Evolutionary conservation across 129 eudicot species (phyloP), one percentile per base, ranked within the genome.

Genomic region (Artemisia tridentata): DNA sequence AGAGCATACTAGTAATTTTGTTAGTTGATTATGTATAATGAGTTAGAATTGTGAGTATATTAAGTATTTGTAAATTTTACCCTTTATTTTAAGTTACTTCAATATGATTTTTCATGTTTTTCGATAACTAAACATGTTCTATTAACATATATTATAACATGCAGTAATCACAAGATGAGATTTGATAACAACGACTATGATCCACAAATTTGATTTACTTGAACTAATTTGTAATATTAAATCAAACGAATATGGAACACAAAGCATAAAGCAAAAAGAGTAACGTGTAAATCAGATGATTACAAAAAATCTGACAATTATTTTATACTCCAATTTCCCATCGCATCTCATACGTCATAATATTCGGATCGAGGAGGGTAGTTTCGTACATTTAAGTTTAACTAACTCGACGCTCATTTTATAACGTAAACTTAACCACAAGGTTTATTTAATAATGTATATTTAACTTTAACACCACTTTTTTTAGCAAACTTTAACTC

Each of bases 361-460:
- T 65, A 75, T 66, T 55, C 79, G 67, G 34, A 27, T 65, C 67
- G 47, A 65, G 67, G 67, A 65, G 73, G 73, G 38, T 19, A 56
- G 0, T 3, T 75, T n/a, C 0, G 79, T 55, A 25, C 17, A 23
- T 75, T 55, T 3, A 23, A 5, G 13, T 5, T 5, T 38, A 67
- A 38, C 68, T 3, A 52, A 62, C 53, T 38, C 5, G 64, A 54
- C 63, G 68, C 45, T 8, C 29, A 18, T 27, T 13, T 8, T 50
- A 48, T 53, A 49, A 63, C 20, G 66, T 56, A 72, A 75, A 55
- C 50, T 55, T 50, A 50, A 50, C 38, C 29, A 48, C 29, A 11
- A 69, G 73, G 76, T 13, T 63, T 13, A 63, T 23, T 23, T 25
- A 53, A 6, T 23, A 70, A 70, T 63, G 10, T 7, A 38, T 38